Percentiles rank a stretch among this genome's conserved stretches.
These are phyloP conservation scores for Liriodendron chinense DNA, from an alignment of 164 flowering plant species.

Conservation along the genomic window DNA sequence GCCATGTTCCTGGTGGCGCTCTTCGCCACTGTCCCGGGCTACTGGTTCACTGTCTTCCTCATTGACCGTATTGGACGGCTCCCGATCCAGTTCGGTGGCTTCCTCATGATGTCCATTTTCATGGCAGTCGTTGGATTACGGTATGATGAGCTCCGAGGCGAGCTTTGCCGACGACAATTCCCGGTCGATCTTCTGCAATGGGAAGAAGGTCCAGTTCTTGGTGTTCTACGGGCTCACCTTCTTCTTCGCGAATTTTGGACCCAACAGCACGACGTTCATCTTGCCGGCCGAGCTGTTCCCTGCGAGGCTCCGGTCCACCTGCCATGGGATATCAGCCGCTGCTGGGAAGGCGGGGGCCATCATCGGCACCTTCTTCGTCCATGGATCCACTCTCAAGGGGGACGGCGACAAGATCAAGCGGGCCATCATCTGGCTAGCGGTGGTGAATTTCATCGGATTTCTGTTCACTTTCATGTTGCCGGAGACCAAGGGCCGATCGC, in stretches of 20 bases:
- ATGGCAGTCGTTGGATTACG: constrained; percentile 37
- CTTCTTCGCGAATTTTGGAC: constrained; percentile 56
- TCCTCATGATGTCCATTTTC: constrained; percentile 48
- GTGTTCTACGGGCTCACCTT: constrained; percentile 38
- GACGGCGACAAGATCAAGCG: constrained; percentile 12
- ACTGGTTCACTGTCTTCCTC: constrained; percentile 56
- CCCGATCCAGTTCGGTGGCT: constrained; percentile 44
- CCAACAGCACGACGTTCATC: too few relatives aligned
- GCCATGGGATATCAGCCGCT: constrained; percentile 49
- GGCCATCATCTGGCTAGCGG: constrained; percentile 37
- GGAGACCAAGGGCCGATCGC: constrained; percentile 44
- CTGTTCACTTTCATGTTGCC: constrained; percentile 44
- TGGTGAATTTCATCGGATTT: constrained; percentile 36
- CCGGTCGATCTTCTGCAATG: constrained; percentile 22
- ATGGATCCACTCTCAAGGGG: constrained; percentile 11
- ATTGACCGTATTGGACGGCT: constrained; percentile 43
- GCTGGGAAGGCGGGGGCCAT: constrained; percentile 48
- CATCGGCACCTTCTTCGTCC: constrained; percentile 34
- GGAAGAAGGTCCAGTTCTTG: constrained; percentile 20
- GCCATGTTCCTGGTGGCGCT: constrained; percentile 42
- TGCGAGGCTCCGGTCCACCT: constrained; percentile 49
- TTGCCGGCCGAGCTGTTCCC: constrained; percentile 60
- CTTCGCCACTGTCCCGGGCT: constrained; percentile 46
- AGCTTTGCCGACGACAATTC: constrained; percentile 9
- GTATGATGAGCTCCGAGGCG: constrained; percentile 31